phyloP scores from a whole-genome alignment of 2,329 filamentous ascomycete species.

The Sodiomyces alkalinus region DNA sequence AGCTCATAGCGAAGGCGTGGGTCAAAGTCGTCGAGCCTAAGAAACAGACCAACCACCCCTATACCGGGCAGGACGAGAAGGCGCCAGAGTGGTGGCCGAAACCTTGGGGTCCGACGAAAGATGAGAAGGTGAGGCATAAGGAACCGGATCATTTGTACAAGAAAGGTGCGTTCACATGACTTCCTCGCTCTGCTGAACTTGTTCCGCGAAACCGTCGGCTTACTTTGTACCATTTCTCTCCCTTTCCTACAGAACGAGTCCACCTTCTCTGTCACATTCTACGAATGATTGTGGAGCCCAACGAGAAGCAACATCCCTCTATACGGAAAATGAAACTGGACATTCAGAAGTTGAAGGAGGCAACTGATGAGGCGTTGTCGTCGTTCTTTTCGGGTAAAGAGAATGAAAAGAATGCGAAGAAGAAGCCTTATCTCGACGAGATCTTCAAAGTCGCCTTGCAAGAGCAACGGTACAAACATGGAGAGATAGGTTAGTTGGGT shows the following conservation, averaged over 20 bases:
- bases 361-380: slow-evolving; percentile 41
- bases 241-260: slow-evolving; percentile 34
- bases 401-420: slow-evolving; percentile 33
- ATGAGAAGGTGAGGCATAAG: slow-evolving; percentile 46
- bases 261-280: slow-evolving; percentile 44
- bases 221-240: slow-evolving; percentile 7
- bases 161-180: slow-evolving; percentile 44
- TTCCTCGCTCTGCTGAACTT: not conserved
- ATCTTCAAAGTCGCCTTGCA: slow-evolving; percentile 44
- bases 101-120: slow-evolving; percentile 31
- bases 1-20: slow-evolving; percentile 60
- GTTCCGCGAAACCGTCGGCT: not conserved
- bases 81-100: slow-evolving; percentile 55
- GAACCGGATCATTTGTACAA: slow-evolving; percentile 63
- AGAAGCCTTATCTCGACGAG: slow-evolving; percentile 40
- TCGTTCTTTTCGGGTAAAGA: slow-evolving; percentile 43
- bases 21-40: slow-evolving; percentile 62
- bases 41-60: slow-evolving; percentile 62
- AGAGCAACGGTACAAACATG: slow-evolving; percentile 39
- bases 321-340: slow-evolving; percentile 37
- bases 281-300: slow-evolving; percentile 37
- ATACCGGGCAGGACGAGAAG: slow-evolving; percentile 48
- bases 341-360: slow-evolving; percentile 40
- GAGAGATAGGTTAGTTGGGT: slow-evolving; percentile 36
- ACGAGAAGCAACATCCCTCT: slow-evolving; percentile 30